These are phyloP conservation scores for Coemansia sp. DNA, from an alignment of 192 early-diverging fungal species.

Conservation along the genomic window DNA sequence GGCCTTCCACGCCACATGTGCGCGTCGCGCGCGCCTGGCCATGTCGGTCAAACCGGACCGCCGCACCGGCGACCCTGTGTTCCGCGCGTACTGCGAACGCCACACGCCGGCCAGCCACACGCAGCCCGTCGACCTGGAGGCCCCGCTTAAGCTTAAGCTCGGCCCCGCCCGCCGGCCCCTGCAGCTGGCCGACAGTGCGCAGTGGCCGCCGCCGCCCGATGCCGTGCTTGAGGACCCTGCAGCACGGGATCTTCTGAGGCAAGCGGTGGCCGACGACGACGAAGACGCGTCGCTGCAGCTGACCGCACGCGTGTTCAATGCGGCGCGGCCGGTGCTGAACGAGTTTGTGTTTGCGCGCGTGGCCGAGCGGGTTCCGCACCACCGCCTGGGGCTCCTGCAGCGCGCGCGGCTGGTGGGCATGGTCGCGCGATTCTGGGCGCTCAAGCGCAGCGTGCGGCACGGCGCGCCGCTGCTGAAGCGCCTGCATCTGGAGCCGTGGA, in stretches of 20 bases:
- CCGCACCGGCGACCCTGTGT: slow-evolving; percentile 60
- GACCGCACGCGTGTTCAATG: slow-evolving; percentile 43
- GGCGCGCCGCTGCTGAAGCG: slow-evolving; percentile 95
- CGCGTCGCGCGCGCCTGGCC: slow-evolving; percentile 78
- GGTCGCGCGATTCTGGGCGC: slow-evolving; percentile 91
- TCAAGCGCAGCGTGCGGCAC: slow-evolving; percentile 85
- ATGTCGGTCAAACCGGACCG: slow-evolving; percentile 76
- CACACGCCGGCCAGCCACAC: slow-evolving; percentile 72
- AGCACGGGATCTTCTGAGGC: slow-evolving; percentile 4
- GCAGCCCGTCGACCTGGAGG: slow-evolving; percentile 26
- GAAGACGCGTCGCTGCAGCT: slow-evolving; percentile 43
- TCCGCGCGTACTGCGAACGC: slow-evolving; percentile 83
- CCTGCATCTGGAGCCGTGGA: slow-evolving; percentile 97
- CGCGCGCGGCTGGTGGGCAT: slow-evolving; percentile 3
- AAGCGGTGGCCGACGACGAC: slow-evolving; percentile 2
- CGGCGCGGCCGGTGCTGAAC: slow-evolving; percentile 42
- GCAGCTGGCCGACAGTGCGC: neutral
- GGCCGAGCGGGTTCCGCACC: neutral
- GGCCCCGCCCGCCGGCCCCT: neutral
- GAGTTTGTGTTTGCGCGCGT: slow-evolving; percentile 19
- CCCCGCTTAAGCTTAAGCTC: slow-evolving; percentile 24
- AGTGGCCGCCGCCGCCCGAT: neutral
- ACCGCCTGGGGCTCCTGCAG: slow-evolving; percentile 11
- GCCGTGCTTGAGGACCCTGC: slow-evolving; percentile 6
- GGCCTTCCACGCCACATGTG: slow-evolving; percentile 94